Conservation (phyloP, 2,329 filamentous ascomycete species). For the Xenosphaeropsis pyriputrescens region DNA sequence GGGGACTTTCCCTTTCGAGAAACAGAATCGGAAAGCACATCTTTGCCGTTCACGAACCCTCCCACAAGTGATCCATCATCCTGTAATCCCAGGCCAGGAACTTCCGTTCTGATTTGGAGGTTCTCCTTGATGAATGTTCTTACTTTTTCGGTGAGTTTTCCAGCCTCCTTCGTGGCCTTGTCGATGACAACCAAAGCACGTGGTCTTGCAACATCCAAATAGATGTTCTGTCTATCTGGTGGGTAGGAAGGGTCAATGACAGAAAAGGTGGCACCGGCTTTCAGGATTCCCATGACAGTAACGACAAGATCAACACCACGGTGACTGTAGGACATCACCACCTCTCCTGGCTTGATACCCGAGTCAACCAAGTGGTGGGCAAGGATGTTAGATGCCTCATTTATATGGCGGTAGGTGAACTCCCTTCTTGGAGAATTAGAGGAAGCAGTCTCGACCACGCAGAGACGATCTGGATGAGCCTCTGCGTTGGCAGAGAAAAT, state of each 20-base stretch:
- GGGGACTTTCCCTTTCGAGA: constrained; percentile 41
- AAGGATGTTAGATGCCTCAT: constrained; percentile 68
- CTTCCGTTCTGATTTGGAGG: constrained; percentile 54
- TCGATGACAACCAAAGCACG: constrained; percentile 58
- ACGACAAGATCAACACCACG: constrained; percentile 66
- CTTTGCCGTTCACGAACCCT: constrained; percentile 47
- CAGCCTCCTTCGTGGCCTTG: constrained; percentile 54
- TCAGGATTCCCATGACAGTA: constrained; percentile 64
- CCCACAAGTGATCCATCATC: constrained; percentile 62
- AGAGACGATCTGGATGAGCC: constrained; percentile 48
- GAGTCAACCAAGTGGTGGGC: constrained; percentile 64
- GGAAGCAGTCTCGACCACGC: constrained; percentile 51
- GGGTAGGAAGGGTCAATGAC: constrained; percentile 75
- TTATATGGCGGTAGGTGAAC: constrained; percentile 78
- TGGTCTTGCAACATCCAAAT: constrained; percentile 67
- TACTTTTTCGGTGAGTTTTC: constrained; percentile 41
- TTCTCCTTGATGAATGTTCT: constrained; percentile 57
- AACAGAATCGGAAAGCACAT: constrained; percentile 43
- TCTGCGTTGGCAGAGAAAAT: constrained; percentile 43
- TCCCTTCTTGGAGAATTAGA: constrained; percentile 36
- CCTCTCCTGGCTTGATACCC: constrained; percentile 66
- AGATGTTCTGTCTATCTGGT: constrained; percentile 66
- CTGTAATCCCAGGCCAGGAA: constrained; percentile 58
- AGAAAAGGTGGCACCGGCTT: constrained; percentile 31
- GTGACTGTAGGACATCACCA: constrained; percentile 86